Evolutionary conservation across 352 stramenopile genomes (phyloP).

Genomic region (Phytophthora pisi): DNA sequence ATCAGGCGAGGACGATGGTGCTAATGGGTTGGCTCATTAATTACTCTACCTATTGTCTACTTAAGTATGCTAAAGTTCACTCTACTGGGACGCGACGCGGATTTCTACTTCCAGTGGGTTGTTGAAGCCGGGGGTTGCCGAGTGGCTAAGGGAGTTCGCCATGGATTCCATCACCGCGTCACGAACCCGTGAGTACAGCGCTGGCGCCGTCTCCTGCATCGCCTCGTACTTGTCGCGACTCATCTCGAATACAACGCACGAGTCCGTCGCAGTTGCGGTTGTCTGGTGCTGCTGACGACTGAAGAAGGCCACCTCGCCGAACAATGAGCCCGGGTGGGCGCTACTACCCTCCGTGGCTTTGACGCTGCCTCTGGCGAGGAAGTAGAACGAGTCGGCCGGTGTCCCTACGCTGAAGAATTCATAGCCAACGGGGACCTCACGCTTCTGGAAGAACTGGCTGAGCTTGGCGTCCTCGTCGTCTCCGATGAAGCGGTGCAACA

Average conservation of each 20-base stretch:
- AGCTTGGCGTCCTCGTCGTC: conserved; percentile 48
- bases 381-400: conserved; percentile 59
- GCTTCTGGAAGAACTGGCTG: conserved; percentile 50
- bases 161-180: conserved; percentile 80
- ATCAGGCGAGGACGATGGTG: conserved; percentile 3
- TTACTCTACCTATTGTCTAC: not conserved
- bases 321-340: conserved; percentile 54
- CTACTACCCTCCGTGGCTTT: conserved; percentile 44
- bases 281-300: conserved; percentile 57
- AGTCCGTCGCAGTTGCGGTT: conserved; percentile 40
- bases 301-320: conserved; percentile 85
- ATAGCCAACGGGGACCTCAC: conserved; percentile 48
- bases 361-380: conserved; percentile 62
- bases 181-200: conserved; percentile 62
- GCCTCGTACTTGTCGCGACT: conserved; percentile 56
- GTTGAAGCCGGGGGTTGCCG: not conserved
- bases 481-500: conserved; percentile 70
- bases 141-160: conserved; percentile 49
- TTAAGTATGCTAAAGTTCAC: not conserved
- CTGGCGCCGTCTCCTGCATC: conserved; percentile 48
- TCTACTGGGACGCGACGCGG: not conserved
- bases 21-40: not conserved
- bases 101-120: not conserved
- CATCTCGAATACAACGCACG: conserved; percentile 67
- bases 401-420: conserved; percentile 67